Evolutionary conservation across 1,284 basidiomycete genomes (phyloP), one percentile per base, ranked within the genome.

Genomic region (Austropuccinia psidii): DNA sequence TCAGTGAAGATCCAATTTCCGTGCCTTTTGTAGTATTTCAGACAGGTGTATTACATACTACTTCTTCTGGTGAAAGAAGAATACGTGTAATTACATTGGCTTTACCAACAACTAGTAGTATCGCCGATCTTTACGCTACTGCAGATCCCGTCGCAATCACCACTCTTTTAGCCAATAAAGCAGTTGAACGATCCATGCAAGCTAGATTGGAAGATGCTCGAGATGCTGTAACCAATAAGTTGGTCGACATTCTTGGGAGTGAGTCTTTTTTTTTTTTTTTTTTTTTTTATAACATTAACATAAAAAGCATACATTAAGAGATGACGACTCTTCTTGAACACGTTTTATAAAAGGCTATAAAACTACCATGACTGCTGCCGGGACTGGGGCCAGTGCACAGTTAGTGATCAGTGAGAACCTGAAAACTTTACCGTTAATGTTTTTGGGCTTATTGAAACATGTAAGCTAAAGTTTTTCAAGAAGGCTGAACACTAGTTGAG

Each of bases 51-150:
- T 84, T 99, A 50, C 94, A 98, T 81, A 98, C 94, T 0, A 95
- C 94, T 0, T 95, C 91, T 81, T 95, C 74, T 88, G 88, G 90
- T 77, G 96, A 98, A 83, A 87, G 96, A 55, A 87, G 96, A 19
- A 97, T 99, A 78, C 89, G 96, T 77, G 96, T 98, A 72, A 85
- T 98, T 79, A 98, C 94, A 0, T 86, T 89, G 64, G 93, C 94
- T 0, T 84, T 96, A 68, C 95, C 96, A 0, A 96, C 93, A 2
- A 98, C 95, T 2, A 89, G 87, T 80, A 94, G 88, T 78, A 86
- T 98, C 58, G 92, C 93, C 0, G 94, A 99, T 81, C 83, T 99
- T 45, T 98, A 93, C 81, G 91, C 91, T 0, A 93, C 91, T 0
- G 95, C 91, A 4, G 96, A 99, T 79, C 93, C 98, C 80, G 84